Evolutionary conservation across 371 early-diverging fungal genomes (phyloP).

Genomic region (Sanchytrium tribonematis): DNA sequence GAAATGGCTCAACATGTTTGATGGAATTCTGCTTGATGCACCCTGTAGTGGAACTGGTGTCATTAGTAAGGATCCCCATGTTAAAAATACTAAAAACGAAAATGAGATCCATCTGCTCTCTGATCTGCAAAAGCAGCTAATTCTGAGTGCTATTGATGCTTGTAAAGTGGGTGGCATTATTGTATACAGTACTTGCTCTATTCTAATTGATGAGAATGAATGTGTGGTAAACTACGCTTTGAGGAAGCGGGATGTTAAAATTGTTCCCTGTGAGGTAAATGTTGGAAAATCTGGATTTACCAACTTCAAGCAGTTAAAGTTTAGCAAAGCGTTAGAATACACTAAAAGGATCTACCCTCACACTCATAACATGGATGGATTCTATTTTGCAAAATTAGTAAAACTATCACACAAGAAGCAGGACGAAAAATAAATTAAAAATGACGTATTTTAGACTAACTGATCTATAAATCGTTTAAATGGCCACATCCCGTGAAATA

Average conservation of each 20-base stretch:
- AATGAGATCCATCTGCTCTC: constrained; percentile 69
- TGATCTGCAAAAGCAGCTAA: constrained; percentile 77
- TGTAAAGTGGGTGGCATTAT: constrained; percentile 80
- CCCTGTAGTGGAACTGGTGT: constrained; percentile 98
- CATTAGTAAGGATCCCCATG: constrained; percentile 87
- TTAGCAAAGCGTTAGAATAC: constrained; percentile 53
- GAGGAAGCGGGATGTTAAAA: constrained; percentile 60
- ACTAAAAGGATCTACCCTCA: constrained; percentile 92
- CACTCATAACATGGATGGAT: constrained; percentile 98
- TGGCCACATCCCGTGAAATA: too few relatives aligned
- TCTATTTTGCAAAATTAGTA: constrained; percentile 88
- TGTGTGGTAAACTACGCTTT: constrained; percentile 89
- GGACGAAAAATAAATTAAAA: not conserved
- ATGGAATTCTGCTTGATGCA: constrained; percentile 91
- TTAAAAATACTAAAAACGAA: constrained; percentile 74
- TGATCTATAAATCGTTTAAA: too few relatives aligned
- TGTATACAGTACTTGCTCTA: constrained; percentile 97
- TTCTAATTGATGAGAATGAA: constrained; percentile 96
- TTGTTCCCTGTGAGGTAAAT: constrained; percentile 59
- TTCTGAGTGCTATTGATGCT: constrained; percentile 88
- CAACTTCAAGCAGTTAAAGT: constrained; percentile 19
- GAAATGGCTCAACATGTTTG: constrained; percentile 64
- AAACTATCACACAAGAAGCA: constrained; percentile 23
- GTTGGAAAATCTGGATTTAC: constrained; percentile 77
- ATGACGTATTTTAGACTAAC: too few relatives aligned